These are phyloP conservation scores for Chenopodium berlandieri DNA, from an alignment of 148 eudicot species.

Conservation along the genomic window DNA sequence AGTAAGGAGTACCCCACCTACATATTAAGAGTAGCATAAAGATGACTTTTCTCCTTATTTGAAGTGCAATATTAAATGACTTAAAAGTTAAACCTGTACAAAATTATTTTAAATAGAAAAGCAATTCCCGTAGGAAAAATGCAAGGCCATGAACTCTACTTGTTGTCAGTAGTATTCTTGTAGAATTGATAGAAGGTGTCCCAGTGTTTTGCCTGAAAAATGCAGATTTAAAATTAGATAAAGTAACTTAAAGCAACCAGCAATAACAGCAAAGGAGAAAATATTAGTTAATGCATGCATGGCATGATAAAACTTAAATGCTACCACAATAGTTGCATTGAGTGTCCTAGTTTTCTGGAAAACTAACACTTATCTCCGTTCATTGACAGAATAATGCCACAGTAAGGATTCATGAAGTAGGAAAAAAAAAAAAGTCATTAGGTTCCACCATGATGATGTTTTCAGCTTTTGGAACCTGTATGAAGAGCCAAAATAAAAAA, in stretches of 20 bases:
- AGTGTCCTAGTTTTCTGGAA: background rate
- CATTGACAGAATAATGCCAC: background rate
- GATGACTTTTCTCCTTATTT: constrained; percentile 8
- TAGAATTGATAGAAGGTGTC: constrained; percentile 91
- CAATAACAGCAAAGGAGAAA: background rate
- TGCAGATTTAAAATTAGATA: constrained; percentile 22
- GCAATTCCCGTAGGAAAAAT: constrained; percentile 12
- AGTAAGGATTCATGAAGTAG: background rate
- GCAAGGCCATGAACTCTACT: constrained; percentile 42
- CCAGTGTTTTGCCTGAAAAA: constrained; percentile 87
- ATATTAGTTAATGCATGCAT: background rate
- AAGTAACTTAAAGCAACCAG: constrained; percentile 4
- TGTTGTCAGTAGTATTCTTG: constrained; percentile 95
- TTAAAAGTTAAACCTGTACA: background rate
- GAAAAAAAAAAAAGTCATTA: background rate
- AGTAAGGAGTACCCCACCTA: constrained; percentile 97
- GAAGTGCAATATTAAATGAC: no score
- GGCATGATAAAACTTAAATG: background rate
- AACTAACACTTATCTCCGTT: background rate
- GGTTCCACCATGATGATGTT: background rate
- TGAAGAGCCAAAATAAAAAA: background rate
- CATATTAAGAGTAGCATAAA: constrained; percentile 18
- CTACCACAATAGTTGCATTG: background rate
- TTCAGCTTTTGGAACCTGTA: background rate
- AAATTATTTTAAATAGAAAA: constrained; percentile 9